A percentile compares a stretch with the other conserved stretches of the same genome.
Evolutionary conservation across 805 yeast genomes (phyloP).

Genomic region (Suhomyces canberraensis): DNA sequence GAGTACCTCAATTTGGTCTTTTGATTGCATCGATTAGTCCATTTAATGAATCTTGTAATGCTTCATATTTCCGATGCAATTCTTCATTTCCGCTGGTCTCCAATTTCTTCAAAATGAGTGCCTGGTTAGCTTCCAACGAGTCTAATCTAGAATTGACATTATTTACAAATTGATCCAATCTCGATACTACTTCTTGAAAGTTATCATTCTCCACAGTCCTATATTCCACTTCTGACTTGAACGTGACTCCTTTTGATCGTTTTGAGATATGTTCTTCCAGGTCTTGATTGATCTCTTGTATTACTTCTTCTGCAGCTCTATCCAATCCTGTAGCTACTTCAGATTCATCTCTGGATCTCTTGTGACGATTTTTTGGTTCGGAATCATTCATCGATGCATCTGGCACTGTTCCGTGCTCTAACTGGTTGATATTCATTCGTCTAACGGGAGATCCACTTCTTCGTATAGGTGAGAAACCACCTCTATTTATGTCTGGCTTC

Average conservation of each 20-base stretch:
- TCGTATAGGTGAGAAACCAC: constrained; percentile 7
- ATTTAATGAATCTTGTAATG: constrained; percentile 2
- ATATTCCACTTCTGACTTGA: not conserved
- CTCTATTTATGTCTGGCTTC: not conserved
- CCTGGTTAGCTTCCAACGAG: constrained; percentile 2
- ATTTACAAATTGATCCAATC: not conserved
- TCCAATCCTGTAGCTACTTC: not conserved
- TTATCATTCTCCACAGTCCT: not conserved
- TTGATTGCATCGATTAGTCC: constrained; percentile 13
- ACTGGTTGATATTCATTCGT: constrained; percentile 5
- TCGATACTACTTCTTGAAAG: not conserved
- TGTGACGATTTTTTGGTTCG: not conserved
- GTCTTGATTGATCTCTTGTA: not conserved
- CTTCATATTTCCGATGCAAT: not conserved
- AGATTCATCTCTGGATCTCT: not conserved
- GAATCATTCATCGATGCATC: not conserved
- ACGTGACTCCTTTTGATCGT: not conserved
- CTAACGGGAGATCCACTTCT: constrained; percentile 10
- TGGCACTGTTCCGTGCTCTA: constrained; percentile 4
- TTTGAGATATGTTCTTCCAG: not conserved
- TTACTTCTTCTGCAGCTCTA: not conserved
- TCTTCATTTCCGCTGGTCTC: not conserved
- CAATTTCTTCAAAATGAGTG: not conserved
- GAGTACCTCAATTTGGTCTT: no score
- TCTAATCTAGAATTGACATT: constrained; percentile 2